Percentiles rank a stretch among this genome's conserved stretches.
phyloP scores from a whole-genome alignment of 495 filamentous ascomycete genomes.

The Xylaria cubensis region DNA sequence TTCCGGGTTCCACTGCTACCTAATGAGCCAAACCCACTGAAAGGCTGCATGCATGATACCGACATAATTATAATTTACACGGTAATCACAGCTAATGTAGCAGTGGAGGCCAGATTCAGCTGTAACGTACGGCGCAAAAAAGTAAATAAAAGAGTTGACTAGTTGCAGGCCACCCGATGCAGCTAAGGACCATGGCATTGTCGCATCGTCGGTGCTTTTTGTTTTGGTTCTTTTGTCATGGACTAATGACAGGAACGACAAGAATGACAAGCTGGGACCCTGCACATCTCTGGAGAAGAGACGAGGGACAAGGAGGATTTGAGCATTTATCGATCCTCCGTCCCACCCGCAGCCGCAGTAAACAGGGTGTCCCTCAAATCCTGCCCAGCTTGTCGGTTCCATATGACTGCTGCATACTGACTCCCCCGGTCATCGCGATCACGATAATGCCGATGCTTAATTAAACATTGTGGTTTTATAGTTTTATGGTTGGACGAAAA shows the following conservation, averaged over 20 bases:
- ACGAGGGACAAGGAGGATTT: neutral
- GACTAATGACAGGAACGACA: neutral
- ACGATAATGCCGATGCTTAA: neutral
- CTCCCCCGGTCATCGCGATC: neutral
- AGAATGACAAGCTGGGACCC: neutral
- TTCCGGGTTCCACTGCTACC: slow-evolving; percentile 12
- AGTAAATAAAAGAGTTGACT: neutral
- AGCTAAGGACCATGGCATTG: slow-evolving; percentile 4
- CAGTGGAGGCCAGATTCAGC: slow-evolving; percentile 9
- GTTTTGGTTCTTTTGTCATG: neutral
- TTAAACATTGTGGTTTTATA: neutral
- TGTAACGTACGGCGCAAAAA: neutral
- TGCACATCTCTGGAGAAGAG: slow-evolving; percentile 6
- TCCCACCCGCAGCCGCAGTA: slow-evolving; percentile 6
- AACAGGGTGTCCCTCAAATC: neutral
- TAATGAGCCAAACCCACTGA: neutral
- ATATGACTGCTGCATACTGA: neutral
- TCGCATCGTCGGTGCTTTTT: neutral
- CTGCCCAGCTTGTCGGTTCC: neutral
- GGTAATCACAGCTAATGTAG: slow-evolving; percentile 4
- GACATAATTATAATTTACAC: neutral
- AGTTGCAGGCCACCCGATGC: neutral
- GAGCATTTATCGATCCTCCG: neutral
- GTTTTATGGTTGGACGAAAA: slow-evolving; percentile 2
- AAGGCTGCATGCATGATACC: slow-evolving; percentile 1